Base-by-base conservation (phyloP, 441 rosid species). In the Melastoma candidum region DNA sequence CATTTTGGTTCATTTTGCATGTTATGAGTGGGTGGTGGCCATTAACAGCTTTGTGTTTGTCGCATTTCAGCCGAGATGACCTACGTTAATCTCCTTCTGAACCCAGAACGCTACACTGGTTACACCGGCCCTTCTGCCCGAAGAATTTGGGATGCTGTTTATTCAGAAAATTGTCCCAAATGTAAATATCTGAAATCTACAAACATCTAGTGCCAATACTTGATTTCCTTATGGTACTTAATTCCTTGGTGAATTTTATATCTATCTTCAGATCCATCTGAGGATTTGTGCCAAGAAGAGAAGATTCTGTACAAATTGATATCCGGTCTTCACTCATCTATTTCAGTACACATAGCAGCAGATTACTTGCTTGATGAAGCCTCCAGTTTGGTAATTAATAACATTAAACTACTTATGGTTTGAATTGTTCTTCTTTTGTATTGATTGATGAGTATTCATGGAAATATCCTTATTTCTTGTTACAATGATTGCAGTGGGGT, bases 111-210 rank as follows among this genome's bases (percentile, higher is more conserved):
- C 36, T 87, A 77, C 56, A 90, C 96, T 71, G 97, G 98, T 56
- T 87, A 90, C 29, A 66, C 63, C 51, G 96, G 96, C 59, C 83
- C 98, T 41, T 85, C 98, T 48, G 98, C 98, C 70, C 74, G 93
- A 74, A 82, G 98, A 77, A 87, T 90, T 74, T 90, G 98, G 98
- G 98, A 90, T 67, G 93, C 98, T 56, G 53, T 85, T 58, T 90
- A 90, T 74, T 74, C 84, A 2, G 98, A 87, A 63, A 90, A 90
- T 58, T 90, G 98, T 69, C 95, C 93, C 47, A 83, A 77, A 78
- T 79, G 98, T 85, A 64, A 76, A 74, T 65, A 52, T 32, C 46
- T 14, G 26, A 48, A 29, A 14, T 32, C 47, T 17, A 27, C 45
- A 26, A 44, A 22, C 46, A 13, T 39, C 26, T 45, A 0, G 3